Base-by-base conservation (phyloP, 495 filamentous ascomycete genomes). In the Pyrenula massariospora region DNA sequence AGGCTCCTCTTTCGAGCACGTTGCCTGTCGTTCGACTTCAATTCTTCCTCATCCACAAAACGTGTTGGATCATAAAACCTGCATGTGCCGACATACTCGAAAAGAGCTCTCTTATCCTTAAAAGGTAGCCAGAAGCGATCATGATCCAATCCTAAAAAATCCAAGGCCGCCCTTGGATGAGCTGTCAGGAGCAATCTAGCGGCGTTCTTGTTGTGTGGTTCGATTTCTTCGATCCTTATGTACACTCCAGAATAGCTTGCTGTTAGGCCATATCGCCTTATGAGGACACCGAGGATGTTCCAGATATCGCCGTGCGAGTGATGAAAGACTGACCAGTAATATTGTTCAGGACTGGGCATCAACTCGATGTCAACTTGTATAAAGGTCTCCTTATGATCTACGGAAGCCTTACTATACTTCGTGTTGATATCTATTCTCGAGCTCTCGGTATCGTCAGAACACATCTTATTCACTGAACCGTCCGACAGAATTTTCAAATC, bases 351-450 rank as follows among this genome's bases (percentile, higher is more conserved):
- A 1, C 65, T 58, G 0, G 59, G 58, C 59, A 75, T 85, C 51
- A 78, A 62, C 12, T 77, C 75, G 1, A 89, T 62, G 63, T 91
- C 86, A 5, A 91, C 70, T 55, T 91, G 86, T 1, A 84, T 73
- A 60, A 73, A 79, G 2, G 62, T 60, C 2, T 65, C 59, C 19
- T 52, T 24, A 19, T 52, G 19, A 24, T 8, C 8, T 20, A 5
- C 20, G 8, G 19, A 8, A 5, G 19, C 5, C 8, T 10, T 19
- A 24, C 10, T 24, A 52, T 52, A 42, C 15, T 22, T 8, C 11
- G 11, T 53, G 53, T 31, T n/a, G 22, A 8, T 10, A 24, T 31
- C 12, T 42, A 19, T 10, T 52, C 19, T 11, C 22, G 48, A 47
- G 36, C 25, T 22, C 50, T 24, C 0, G 52, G 25, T 3, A 52